phyloP scores from a whole-genome alignment of 805 yeast species.

The Kregervanrija fluxuum region DNA sequence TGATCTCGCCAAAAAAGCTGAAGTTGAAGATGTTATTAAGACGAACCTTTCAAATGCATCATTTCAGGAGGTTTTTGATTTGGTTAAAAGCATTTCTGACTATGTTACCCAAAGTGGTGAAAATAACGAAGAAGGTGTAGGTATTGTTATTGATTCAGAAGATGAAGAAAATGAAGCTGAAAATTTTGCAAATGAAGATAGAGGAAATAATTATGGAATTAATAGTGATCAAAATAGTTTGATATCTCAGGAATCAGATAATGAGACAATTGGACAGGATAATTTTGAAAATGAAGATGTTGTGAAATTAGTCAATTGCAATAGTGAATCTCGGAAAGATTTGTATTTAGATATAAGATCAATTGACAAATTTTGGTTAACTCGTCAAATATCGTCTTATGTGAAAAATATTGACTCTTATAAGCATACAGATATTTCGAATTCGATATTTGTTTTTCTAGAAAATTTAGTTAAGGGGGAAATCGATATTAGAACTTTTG shows the following conservation, averaged over 20 bases:
- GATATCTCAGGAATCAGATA: constrained; percentile 23
- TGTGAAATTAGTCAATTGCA: constrained; percentile 10
- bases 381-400: constrained; percentile 36
- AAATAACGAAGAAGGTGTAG: constrained; percentile 31
- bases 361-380: constrained; percentile 42
- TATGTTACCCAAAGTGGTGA: constrained; percentile 24
- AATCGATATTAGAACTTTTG: constrained; percentile 37
- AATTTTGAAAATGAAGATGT: constrained; percentile 16
- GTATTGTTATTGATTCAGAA: constrained; percentile 30
- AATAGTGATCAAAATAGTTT: constrained; percentile 13
- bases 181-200: constrained; percentile 24
- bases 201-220: constrained; percentile 10
- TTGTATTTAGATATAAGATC: constrained; percentile 12
- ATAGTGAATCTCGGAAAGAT: constrained; percentile 6
- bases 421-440: constrained; percentile 29
- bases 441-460: constrained; percentile 34
- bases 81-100: constrained; percentile 45
- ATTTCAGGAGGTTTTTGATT: constrained; percentile 38
- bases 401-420: constrained; percentile 32
- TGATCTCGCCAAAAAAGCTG: constrained; percentile 39
- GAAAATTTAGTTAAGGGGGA: constrained; percentile 22
- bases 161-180: constrained; percentile 25
- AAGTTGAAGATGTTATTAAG: constrained; percentile 45
- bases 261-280: constrained; percentile 23
- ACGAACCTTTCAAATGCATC: constrained; percentile 32